These are phyloP conservation scores for Clavariopsis aquatica DNA, from an alignment of 495 filamentous ascomycete genomes.

Conservation along the genomic window DNA sequence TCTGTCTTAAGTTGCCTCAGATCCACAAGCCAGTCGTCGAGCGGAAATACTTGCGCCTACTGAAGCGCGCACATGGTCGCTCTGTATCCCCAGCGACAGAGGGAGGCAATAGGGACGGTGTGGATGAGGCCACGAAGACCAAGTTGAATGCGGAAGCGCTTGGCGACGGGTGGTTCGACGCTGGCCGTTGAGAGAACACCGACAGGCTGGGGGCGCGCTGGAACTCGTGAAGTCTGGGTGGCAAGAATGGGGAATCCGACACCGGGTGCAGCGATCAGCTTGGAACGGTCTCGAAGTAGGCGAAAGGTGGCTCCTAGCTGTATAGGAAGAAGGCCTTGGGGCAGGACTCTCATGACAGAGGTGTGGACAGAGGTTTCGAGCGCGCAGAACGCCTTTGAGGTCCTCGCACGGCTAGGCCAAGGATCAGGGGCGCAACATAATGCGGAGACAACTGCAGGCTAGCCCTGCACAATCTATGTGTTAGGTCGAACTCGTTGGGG, in stretches of 20 bases:
- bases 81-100: conserved; percentile 35
- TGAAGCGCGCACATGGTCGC: conserved; percentile 39
- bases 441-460: conserved; percentile 41
- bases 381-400: conserved; percentile 39
- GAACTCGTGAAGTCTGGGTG: conserved; percentile 16
- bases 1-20: conserved; percentile 22
- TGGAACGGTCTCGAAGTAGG: conserved; percentile 19
- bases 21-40: conserved; percentile 30
- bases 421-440: conserved; percentile 42
- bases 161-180: conserved; percentile 37
- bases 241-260: conserved; percentile 12
- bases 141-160: conserved; percentile 14
- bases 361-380: conserved; percentile 29
- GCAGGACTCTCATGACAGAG: conserved; percentile 37
- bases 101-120: conserved; percentile 19
- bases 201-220: conserved; percentile 21
- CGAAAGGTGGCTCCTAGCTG: conserved; percentile 26
- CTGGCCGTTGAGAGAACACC: conserved; percentile 28
- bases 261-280: conserved; percentile 13
- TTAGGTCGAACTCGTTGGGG: conserved; percentile 38
- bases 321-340: conserved; percentile 29
- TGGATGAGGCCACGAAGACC: conserved; percentile 22
- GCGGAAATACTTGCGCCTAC: conserved; percentile 22
- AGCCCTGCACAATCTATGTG: conserved; percentile 37
- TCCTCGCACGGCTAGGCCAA: conserved; percentile 37